Evolutionary conservation across 208 protist species (phyloP).

Genomic region (Trypanosoma vivax): DNA sequence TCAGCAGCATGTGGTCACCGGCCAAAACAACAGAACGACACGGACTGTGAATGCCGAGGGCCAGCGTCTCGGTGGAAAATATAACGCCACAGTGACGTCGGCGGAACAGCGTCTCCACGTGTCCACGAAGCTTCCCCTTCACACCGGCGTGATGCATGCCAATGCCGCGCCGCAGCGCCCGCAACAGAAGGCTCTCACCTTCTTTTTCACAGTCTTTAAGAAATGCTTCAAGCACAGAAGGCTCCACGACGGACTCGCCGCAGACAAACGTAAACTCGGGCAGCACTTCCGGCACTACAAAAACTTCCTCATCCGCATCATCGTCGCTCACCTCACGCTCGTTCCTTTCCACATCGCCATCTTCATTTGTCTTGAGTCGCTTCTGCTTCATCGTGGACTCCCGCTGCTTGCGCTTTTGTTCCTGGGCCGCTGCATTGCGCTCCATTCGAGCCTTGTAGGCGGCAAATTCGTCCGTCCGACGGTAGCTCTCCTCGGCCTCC

Average conservation of each 20-base stretch:
- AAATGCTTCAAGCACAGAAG: constrained; percentile 29
- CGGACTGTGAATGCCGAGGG: constrained; percentile 95
- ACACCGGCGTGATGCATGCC: constrained; percentile 91
- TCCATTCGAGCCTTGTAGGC: constrained; percentile 60
- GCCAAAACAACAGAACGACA: constrained; percentile 92
- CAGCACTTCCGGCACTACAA: constrained; percentile 71
- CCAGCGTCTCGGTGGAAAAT: constrained; percentile 90
- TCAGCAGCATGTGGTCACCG: constrained; percentile 88
- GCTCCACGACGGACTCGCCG: constrained; percentile 42
- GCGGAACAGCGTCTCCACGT: constrained; percentile 93
- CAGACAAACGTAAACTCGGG: constrained; percentile 85
- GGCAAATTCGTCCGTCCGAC: constrained; percentile 83
- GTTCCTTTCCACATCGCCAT: constrained; percentile 51
- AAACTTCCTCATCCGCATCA: constrained; percentile 50
- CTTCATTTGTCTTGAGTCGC: constrained; percentile 58
- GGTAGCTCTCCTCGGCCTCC: constrained; percentile 66
- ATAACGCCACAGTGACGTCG: constrained; percentile 84
- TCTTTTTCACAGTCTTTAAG: constrained; percentile 64
- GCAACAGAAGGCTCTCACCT: constrained; percentile 58
- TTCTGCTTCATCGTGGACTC: constrained; percentile 79
- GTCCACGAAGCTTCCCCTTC: constrained; percentile 75
- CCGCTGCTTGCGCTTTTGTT: constrained; percentile 47
- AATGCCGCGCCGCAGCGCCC: constrained; percentile 81
- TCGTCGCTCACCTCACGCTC: constrained; percentile 48
- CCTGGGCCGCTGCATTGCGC: constrained; percentile 52